Percentiles rank a stretch among this genome's conserved stretches.
Conservation (phyloP, 2,329 filamentous ascomycete species). For the Exophiala mesophila region DNA sequence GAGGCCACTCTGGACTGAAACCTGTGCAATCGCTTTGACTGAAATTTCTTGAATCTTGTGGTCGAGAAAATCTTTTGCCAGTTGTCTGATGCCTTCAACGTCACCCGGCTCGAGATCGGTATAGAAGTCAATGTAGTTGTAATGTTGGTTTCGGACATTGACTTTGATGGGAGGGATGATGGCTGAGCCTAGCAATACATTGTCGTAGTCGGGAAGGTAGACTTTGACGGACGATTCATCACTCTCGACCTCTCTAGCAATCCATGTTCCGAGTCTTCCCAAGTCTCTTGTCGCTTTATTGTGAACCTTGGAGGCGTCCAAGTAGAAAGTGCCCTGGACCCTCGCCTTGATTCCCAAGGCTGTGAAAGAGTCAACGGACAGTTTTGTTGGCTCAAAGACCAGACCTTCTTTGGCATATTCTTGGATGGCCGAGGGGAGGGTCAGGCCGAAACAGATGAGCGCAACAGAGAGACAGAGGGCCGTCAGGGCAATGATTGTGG, state of each 20-base stretch:
- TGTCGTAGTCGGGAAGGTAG: constrained; percentile 75
- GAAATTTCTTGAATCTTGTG: constrained; percentile 68
- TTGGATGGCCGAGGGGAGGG: constrained; percentile 73
- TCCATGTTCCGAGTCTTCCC: constrained; percentile 72
- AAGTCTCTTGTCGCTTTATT: constrained; percentile 68
- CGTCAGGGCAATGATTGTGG: constrained; percentile 68
- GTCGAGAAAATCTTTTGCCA: constrained; percentile 85
- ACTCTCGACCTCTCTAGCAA: constrained; percentile 71
- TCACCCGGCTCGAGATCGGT: constrained; percentile 72
- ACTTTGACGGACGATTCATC: constrained; percentile 68
- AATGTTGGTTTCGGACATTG: constrained; percentile 70
- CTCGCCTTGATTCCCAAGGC: constrained; percentile 70
- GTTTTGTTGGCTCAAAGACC: constrained; percentile 73
- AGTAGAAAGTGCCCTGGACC: constrained; percentile 72
- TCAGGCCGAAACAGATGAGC: constrained; percentile 70
- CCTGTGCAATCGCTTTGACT: constrained; percentile 66
- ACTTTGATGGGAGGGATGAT: constrained; percentile 69
- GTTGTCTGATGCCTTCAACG: constrained; percentile 66
- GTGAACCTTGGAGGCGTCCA: constrained; percentile 72
- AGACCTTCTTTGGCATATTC: constrained; percentile 80
- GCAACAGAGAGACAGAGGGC: constrained; percentile 60
- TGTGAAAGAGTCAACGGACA: constrained; percentile 84
- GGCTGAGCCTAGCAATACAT: constrained; percentile 72
- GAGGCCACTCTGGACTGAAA: constrained; percentile 73
- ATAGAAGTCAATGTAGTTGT: constrained; percentile 72